Conservation (phyloP, 148 eudicot species). For the Chenopodium quinoa region DNA sequence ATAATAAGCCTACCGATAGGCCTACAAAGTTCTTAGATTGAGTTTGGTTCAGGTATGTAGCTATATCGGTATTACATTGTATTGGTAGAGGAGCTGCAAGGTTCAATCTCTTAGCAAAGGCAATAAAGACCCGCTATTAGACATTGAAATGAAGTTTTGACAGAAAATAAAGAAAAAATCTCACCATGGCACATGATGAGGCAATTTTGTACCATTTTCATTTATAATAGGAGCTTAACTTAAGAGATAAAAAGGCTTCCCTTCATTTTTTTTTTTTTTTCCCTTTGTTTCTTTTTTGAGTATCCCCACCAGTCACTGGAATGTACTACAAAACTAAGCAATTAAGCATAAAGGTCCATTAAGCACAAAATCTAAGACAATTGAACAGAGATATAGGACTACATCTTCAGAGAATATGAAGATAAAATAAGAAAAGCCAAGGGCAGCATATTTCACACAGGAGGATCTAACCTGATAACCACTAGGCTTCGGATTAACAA, state of each 20-base stretch:
- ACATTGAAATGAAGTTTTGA: not conserved
- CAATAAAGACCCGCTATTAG: not conserved
- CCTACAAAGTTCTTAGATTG: too few species aligned
- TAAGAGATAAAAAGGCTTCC: not conserved
- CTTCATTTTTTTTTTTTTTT: not conserved
- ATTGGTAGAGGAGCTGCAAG: too few species aligned
- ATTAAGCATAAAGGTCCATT: not conserved
- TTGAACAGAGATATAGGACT: not conserved
- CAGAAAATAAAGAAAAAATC: not conserved
- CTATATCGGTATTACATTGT: too few species aligned
- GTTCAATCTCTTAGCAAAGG: too few species aligned
- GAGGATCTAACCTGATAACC: constrained; percentile 77
- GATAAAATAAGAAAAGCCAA: not conserved
- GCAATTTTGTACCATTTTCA: not conserved
- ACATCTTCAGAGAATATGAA: not conserved
- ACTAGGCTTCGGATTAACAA: constrained; percentile 92
- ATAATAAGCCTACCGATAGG: too few species aligned
- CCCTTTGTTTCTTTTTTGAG: not conserved
- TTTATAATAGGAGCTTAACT: not conserved
- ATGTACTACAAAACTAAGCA: not conserved
- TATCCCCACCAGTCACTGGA: not conserved
- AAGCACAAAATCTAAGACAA: not conserved
- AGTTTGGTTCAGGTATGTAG: too few species aligned
- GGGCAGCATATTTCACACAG: constrained; percentile 4
- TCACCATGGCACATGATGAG: not conserved